A percentile compares a stretch with the other conserved stretches of the same genome.
phyloP scores from a whole-genome alignment of 78 protist species.

The Carpediemonas membranifera region DNA sequence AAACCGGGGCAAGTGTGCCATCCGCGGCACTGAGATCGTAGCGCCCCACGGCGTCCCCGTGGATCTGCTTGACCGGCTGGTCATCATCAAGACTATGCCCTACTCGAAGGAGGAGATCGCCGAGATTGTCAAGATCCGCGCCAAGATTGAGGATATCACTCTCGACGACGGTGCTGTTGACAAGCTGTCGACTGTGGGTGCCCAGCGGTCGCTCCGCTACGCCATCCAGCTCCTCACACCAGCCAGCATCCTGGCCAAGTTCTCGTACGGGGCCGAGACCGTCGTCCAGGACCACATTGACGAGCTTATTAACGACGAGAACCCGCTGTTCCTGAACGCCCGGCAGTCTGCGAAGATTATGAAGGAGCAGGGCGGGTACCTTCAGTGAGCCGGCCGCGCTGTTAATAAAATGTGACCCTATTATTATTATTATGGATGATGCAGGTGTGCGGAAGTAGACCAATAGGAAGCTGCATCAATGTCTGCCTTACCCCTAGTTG shows the following conservation, averaged over 20 bases:
- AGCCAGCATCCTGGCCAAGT: conserved; percentile 61
- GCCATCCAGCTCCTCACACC: conserved; percentile 94
- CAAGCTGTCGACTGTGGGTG: conserved; percentile 59
- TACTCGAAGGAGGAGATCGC: conserved; percentile 64
- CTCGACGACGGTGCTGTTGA: conserved; percentile 56
- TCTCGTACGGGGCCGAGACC: too few species aligned
- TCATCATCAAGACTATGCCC: conserved; percentile 87
- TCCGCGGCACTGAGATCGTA: conserved; percentile 81
- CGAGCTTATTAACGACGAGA: too few species aligned
- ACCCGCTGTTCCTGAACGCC: too few species aligned
- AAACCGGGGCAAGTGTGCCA: conserved; percentile 80
- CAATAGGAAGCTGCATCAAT: too few species aligned
- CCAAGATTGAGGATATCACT: conserved; percentile 63
- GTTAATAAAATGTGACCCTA: too few species aligned
- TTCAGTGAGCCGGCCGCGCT: too few species aligned
- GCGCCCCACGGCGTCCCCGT: conserved; percentile 98
- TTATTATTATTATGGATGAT: too few species aligned
- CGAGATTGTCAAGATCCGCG: conserved; percentile 70
- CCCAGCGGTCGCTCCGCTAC: conserved; percentile 68
- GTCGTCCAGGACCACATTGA: too few species aligned
- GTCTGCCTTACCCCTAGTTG: too few species aligned
- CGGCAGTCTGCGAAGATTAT: too few species aligned
- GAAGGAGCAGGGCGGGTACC: too few species aligned
- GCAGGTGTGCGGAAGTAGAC: too few species aligned
- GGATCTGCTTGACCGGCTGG: conserved; percentile 64